Conservation (phyloP, 768 basidiomycete genomes). For the Suillus variegatus region DNA sequence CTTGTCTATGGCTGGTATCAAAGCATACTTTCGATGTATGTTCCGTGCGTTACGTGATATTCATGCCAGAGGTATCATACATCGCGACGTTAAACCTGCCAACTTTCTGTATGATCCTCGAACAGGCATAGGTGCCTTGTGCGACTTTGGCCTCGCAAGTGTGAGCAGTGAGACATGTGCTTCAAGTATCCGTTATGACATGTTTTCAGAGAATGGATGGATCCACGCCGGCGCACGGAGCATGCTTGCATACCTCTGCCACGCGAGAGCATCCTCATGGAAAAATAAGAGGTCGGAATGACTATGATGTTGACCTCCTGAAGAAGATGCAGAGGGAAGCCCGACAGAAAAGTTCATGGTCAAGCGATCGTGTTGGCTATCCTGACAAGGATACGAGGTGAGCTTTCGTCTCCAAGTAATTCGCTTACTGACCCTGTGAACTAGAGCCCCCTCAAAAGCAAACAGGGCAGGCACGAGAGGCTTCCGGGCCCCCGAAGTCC, state of each 20-base stretch:
- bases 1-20: conserved; percentile 76
- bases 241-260: conserved; percentile 80
- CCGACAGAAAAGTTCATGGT: conserved; percentile 48
- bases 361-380: conserved; percentile 76
- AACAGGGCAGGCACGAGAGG: conserved; percentile 97
- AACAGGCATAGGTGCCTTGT: conserved; percentile 81
- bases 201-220: conserved; percentile 54
- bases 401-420: conserved; percentile 10
- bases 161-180: conserved; percentile 45
- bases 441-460: conserved; percentile 81
- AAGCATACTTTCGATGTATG: conserved; percentile 87
- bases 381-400: conserved; percentile 75
- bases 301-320: conserved; percentile 50
- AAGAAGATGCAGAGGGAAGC: conserved; percentile 64
- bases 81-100: conserved; percentile 97
- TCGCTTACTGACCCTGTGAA: conserved; percentile 4
- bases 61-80: conserved; percentile 84
- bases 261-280: conserved; percentile 71
- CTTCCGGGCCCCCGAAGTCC: conserved; percentile 94
- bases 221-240: conserved; percentile 43
- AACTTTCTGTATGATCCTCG: conserved; percentile 93
- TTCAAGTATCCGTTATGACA: conserved; percentile 10
- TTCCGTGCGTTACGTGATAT: conserved; percentile 89
- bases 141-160: conserved; percentile 95
- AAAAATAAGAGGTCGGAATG: conserved; percentile 41